Conservation (phyloP, 371 early-diverging fungal genomes). For the Massospora cicadina region DNA sequence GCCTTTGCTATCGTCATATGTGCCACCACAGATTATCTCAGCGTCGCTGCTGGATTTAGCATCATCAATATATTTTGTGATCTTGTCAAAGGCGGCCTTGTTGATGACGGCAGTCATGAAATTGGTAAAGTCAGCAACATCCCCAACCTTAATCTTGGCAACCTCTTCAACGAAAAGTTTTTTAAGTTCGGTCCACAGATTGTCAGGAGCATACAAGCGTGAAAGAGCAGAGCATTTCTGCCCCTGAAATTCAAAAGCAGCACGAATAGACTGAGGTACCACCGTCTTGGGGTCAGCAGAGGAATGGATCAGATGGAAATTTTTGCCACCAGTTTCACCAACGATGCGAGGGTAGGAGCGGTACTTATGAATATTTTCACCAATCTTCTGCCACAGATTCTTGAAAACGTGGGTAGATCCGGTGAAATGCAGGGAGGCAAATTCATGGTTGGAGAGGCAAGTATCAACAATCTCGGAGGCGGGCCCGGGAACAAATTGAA, state of each 20-base stretch:
- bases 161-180: conserved; percentile 38
- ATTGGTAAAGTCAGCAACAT: conserved; percentile 47
- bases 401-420: conserved; percentile 90
- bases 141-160: conserved; percentile 65
- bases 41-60: conserved; percentile 38
- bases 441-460: conserved; percentile 64
- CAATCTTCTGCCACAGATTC: conserved; percentile 80
- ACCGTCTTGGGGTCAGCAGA: conserved; percentile 41
- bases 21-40: conserved; percentile 68
- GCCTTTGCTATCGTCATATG: conserved; percentile 63
- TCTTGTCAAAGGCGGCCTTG: conserved; percentile 82
- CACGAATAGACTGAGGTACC: conserved; percentile 72
- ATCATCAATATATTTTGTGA: conserved; percentile 70
- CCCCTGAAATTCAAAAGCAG: conserved; percentile 91
- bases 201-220: conserved; percentile 75
- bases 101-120: conserved; percentile 73
- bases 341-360: conserved; percentile 89
- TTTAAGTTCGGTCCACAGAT: conserved; percentile 57
- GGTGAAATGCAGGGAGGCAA: conserved; percentile 94
- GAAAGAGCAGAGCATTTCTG: conserved; percentile 96
- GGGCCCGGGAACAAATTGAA: conserved; percentile 91
- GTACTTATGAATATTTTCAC: conserved; percentile 76
- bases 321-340: conserved; percentile 97
- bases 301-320: conserved; percentile 86
- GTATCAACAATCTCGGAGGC: conserved; percentile 52